Base-by-base conservation (phyloP, 1,284 basidiomycete species). In the Coniferiporia weirii region DNA sequence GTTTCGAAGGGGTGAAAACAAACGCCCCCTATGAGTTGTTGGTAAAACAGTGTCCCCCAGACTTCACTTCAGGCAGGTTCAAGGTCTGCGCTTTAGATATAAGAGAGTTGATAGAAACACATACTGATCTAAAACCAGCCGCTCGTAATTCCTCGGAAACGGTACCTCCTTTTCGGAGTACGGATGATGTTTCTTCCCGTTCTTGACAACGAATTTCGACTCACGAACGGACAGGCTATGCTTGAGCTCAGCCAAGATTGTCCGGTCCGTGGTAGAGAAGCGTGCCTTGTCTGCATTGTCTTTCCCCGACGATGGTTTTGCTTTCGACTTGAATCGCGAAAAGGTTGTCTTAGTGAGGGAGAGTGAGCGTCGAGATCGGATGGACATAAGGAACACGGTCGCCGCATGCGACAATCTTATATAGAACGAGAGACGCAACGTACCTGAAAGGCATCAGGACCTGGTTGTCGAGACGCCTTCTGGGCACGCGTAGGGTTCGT, bases 111-210 rank as follows among this genome's bases (percentile, higher is more conserved):
- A 44, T 20, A 34, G 62, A 57, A 49, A 58, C 54, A 77, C 85
- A 74, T 68, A 87, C 85, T 84, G 68, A 71, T 88, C 85, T 17
- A 87, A 67, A 32, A 83, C 79, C 36, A 78, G 74, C 27, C 78
- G 70, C 60, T 82, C 84, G 66, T 85, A 87, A 64, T 76, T 81
- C 63, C 83, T 74, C 12, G 86, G 85, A 68, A 87, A 89, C 10
- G 86, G 85, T 2, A 82, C 85, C 48, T 79, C 77, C 20, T 74
- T 67, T 44, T 69, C 67, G 4, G 71, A 61, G 64, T 75, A 81
- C 10, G 79, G 73, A 67, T 88, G 85, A 60, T 87, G 79, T 64
- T 76, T 79, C 68, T 79, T 79, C 19, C 79, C 71, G 61, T 68
- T 61, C 47, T 61, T 60, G 34, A 59, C 32, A 5, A 36, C 54